A percentile compares a stretch with the other conserved stretches of the same genome.
Evolutionary conservation across 2,329 filamentous ascomycete species (phyloP).

Genomic region (Nemania bipapillata): DNA sequence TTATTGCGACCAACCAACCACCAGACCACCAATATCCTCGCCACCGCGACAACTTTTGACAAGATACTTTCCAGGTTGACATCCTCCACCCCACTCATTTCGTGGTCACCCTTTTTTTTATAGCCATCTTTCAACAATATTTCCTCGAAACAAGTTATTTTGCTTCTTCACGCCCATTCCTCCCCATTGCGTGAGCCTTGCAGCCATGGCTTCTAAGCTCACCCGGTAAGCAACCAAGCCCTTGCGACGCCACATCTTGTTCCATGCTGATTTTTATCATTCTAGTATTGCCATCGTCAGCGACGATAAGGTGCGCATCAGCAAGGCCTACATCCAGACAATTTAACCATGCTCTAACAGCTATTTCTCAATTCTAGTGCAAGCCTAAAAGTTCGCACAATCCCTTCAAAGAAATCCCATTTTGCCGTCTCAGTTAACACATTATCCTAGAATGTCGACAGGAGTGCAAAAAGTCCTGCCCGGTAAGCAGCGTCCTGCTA

Average conservation of each 20-base stretch:
- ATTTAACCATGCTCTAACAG: slow-evolving; percentile 9
- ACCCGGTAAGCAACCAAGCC: slow-evolving; percentile 75
- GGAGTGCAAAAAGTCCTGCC: slow-evolving; percentile 98
- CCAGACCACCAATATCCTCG: neutral
- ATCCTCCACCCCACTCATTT: neutral
- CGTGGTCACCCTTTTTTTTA: neutral
- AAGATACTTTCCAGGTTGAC: slow-evolving; percentile 1
- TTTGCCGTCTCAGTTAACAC: slow-evolving; percentile 26
- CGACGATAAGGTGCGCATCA: slow-evolving; percentile 83
- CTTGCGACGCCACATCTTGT: neutral
- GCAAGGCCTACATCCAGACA: neutral
- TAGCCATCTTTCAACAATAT: neutral
- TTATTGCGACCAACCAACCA: slow-evolving; percentile 7
- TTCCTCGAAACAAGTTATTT: slow-evolving; percentile 1
- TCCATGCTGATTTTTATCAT: slow-evolving; percentile 36
- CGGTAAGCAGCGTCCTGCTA: slow-evolving; percentile 31
- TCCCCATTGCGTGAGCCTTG: slow-evolving; percentile 13
- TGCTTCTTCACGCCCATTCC: slow-evolving; percentile 19
- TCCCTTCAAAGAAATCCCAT: slow-evolving; percentile 28
- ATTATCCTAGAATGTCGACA: slow-evolving; percentile 86
- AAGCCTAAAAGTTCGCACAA: slow-evolving; percentile 77
- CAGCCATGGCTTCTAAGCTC: slow-evolving; percentile 85
- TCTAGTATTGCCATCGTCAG: slow-evolving; percentile 97
- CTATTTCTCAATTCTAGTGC: slow-evolving; percentile 66
- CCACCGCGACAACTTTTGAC: slow-evolving; percentile 5